Evolutionary conservation across 1,139 yeast genomes (phyloP).

Genomic region (Scheffersomyces lignicola): DNA sequence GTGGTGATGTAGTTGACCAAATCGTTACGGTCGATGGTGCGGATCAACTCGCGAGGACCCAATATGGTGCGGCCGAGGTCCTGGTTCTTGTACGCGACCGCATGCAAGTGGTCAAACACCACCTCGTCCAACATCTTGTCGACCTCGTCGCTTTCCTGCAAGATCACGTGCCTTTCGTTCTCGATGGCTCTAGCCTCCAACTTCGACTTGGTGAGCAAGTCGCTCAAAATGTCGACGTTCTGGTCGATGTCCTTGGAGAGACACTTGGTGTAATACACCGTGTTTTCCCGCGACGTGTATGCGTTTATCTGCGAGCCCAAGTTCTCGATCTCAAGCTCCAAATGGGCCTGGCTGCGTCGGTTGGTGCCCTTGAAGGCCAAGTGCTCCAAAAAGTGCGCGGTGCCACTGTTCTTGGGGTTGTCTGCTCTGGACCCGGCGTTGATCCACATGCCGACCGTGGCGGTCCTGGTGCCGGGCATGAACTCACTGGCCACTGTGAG

Average conservation of each 20-base stretch:
- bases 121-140: constrained; percentile 98
- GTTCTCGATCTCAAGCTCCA: constrained; percentile 93
- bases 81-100: constrained; percentile 86
- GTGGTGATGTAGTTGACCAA: constrained; percentile 75
- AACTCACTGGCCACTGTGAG: constrained; percentile 89
- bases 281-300: constrained; percentile 94
- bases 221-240: constrained; percentile 86
- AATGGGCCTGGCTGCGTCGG: constrained; percentile 74
- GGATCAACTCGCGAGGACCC: constrained; percentile 90
- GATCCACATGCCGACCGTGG: constrained; percentile 96
- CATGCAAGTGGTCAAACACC: constrained; percentile 94
- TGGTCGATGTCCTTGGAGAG: constrained; percentile 77
- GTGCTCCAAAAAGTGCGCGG: constrained; percentile 97
- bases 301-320: constrained; percentile 97
- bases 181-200: constrained; percentile 85
- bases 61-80: constrained; percentile 96
- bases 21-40: constrained; percentile 74
- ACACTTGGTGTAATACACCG: constrained; percentile 94
- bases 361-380: constrained; percentile 93
- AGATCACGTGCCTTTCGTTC: constrained; percentile 92
- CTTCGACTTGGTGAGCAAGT: constrained; percentile 82
- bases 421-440: constrained; percentile 99
- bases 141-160: constrained; percentile 96
- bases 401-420: constrained; percentile 79
- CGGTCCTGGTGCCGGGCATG: constrained; percentile 87